Percentiles rank a stretch among this genome's conserved stretches.
These are phyloP conservation scores for Dipteronia sinensis DNA, from an alignment of 345 rosid genomes.

Conservation along the genomic window DNA sequence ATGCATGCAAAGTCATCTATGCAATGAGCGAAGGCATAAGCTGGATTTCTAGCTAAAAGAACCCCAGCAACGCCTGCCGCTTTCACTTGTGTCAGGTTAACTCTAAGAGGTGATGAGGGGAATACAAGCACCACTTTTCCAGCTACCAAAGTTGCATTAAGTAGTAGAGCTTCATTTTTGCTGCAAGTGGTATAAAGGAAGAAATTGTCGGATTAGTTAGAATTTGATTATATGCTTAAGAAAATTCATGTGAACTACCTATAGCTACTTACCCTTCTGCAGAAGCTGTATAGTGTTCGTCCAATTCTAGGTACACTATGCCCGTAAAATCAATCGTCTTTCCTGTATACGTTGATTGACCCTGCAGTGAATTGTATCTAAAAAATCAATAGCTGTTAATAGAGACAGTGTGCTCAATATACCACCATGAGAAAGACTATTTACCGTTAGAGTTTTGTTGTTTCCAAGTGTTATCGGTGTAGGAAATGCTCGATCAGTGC, in stretches of 20 bases:
- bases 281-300: slow-evolving; percentile 14
- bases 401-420: neutral
- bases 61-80: slow-evolving; percentile 38
- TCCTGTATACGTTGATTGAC: slow-evolving; percentile 36
- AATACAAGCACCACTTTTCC: slow-evolving; percentile 45
- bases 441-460: slow-evolving; percentile 33
- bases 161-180: slow-evolving; percentile 32
- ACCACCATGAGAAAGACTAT: neutral
- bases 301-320: slow-evolving; percentile 38
- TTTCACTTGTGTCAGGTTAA: slow-evolving; percentile 24
- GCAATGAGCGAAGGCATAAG: slow-evolving; percentile 30
- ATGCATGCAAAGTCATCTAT: slow-evolving; percentile 38
- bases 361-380: slow-evolving; percentile 14
- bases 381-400: too few species aligned
- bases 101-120: slow-evolving; percentile 13
- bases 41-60: slow-evolving; percentile 37
- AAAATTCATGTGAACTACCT: neutral
- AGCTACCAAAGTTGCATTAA: slow-evolving; percentile 28
- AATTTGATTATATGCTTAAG: neutral
- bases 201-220: neutral
- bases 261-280: slow-evolving; percentile 4
- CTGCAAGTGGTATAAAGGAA: slow-evolving; percentile 26
- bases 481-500: slow-evolving; percentile 51
- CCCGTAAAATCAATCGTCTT: slow-evolving; percentile 28
- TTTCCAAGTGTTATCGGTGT: slow-evolving; percentile 40